phyloP scores from a whole-genome alignment of 805 yeast genomes.

The Zygoascus flipseniorum region DNA sequence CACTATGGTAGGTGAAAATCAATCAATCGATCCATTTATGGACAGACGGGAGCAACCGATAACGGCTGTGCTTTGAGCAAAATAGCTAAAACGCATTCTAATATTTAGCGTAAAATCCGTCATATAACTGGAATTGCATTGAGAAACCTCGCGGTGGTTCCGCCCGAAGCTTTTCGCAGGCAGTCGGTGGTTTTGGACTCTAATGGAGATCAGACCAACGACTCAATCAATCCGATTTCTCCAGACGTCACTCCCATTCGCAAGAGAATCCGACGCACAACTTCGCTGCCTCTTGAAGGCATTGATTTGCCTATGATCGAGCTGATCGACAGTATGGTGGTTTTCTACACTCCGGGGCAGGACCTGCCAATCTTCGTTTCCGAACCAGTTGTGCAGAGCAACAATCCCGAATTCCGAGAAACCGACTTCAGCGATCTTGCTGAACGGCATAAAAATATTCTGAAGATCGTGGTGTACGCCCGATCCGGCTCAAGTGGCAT shows the following conservation, averaged over 20 bases:
- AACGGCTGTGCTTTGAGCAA: too few species aligned
- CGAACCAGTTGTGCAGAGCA: constrained; percentile 13
- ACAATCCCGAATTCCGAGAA: constrained; percentile 19
- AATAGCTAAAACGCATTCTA: too few species aligned
- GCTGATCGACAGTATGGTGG: constrained; percentile 15
- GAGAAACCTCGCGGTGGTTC: constrained; percentile 8
- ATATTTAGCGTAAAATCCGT: constrained; percentile 11
- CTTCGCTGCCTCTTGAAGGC: neutral
- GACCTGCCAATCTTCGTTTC: constrained; percentile 15
- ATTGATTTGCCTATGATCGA: neutral
- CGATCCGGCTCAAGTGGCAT: constrained; percentile 7
- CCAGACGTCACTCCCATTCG: constrained; percentile 3
- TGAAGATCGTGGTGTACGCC: constrained; percentile 12
- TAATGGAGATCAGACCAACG: neutral
- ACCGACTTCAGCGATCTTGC: constrained; percentile 10
- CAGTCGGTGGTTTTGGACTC: neutral
- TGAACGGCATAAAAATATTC: constrained; percentile 6
- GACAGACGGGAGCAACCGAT: too few species aligned
- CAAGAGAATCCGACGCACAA: constrained; percentile 5
- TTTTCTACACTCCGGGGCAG: constrained; percentile 7
- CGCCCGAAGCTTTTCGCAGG: neutral
- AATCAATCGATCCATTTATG: too few species aligned
- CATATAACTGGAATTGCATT: constrained; percentile 16
- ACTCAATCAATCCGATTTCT: neutral
- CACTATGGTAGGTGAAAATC: constrained; percentile 1